Evolutionary conservation across 495 filamentous ascomycete genomes (phyloP), one percentile per base, ranked within the genome.

Genomic region (Annulohypoxylon maeteangense): DNA sequence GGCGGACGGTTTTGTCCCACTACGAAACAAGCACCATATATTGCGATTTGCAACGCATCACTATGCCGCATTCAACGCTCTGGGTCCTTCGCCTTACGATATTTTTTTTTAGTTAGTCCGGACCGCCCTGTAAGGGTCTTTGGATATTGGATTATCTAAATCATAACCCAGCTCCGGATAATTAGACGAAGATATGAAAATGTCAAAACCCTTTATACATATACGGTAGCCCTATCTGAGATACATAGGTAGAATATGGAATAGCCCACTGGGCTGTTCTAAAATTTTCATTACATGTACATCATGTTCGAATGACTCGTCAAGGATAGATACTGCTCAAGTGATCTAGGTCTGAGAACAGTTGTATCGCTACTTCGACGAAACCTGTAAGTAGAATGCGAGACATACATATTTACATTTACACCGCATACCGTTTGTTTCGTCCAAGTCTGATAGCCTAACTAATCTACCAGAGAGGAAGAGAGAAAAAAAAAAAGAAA

Each of bases 21-120:
- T 47, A 14, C 18, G 59, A 67, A 60, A 64, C 36, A 23, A 67
- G 34, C 59, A 64, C 38, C 6, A 51, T 67, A 60, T 34, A 72
- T 72, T 72, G 44, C 53, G 69, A 72, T 72, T 67, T 67, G 47
- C 59, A 67, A 42, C 29, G 50, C 56, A 67, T 62, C 25, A 45
- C 23, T 22, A 34, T 58, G 51, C 23, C 62, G 68, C 34, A 42
- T 42, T 67, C 18, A 4, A 60, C 14, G 31, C 36, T 45, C 31
- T 12, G 45, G 50, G 22, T 34, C 22, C 14, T 65, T 48, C 50
- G 20, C 20, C 14, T 23, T 7, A 45, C 14, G 12, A 56, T 65
- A 14, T 47, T 5, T 18, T 1, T 11, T 31, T 54, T n/a, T 11
- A 61, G 32, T 48, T 32, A 23, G 55, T 22, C 16, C 38, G 7